A percentile compares a stretch with the other conserved stretches of the same genome.
Evolutionary conservation across 208 protist genomes (phyloP).

Genomic region (Crithidia acanthocephali): DNA sequence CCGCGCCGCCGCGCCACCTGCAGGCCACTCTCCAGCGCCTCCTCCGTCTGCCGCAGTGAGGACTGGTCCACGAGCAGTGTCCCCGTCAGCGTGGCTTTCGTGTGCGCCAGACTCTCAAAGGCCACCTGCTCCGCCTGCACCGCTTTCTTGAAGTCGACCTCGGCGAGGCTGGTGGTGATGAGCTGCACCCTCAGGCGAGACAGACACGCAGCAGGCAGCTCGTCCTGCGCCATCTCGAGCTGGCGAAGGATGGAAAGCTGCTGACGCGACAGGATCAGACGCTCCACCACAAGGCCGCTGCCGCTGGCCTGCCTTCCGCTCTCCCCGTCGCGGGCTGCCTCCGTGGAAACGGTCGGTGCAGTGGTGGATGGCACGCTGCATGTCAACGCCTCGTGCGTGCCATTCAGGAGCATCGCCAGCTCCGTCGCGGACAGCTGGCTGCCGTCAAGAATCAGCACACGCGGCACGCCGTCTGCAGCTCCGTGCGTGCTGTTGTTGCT

Average conservation of each 20-base stretch:
- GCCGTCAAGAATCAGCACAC: constrained; percentile 56
- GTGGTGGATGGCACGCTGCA: constrained; percentile 1
- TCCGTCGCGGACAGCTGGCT: constrained; percentile 40
- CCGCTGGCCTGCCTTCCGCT: background rate
- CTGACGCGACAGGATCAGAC: constrained; percentile 56
- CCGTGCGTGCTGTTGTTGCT: background rate
- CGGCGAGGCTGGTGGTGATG: constrained; percentile 48
- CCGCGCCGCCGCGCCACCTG: constrained; percentile 9
- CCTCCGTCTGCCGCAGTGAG: constrained; percentile 56
- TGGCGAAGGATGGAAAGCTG: constrained; percentile 56
- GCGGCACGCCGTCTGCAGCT: constrained; percentile 23
- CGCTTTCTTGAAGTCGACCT: constrained; percentile 39
- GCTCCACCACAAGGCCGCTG: constrained; percentile 20
- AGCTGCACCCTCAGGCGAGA: constrained; percentile 60
- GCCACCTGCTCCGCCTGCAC: constrained; percentile 60
- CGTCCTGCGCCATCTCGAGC: constrained; percentile 79
- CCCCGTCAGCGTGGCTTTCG: constrained; percentile 74
- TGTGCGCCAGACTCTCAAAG: constrained; percentile 73
- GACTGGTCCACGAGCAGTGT: constrained; percentile 64
- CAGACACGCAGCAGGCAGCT: constrained; percentile 34
- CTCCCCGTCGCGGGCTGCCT: background rate
- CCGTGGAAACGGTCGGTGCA: background rate
- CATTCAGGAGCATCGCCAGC: constrained; percentile 54
- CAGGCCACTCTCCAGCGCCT: constrained; percentile 53
- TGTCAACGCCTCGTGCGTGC: constrained; percentile 35